Evolutionary conservation across 2,329 filamentous ascomycete genomes (phyloP), one percentile per base, ranked within the genome.

Genomic region (Aspergillus tamarii): DNA sequence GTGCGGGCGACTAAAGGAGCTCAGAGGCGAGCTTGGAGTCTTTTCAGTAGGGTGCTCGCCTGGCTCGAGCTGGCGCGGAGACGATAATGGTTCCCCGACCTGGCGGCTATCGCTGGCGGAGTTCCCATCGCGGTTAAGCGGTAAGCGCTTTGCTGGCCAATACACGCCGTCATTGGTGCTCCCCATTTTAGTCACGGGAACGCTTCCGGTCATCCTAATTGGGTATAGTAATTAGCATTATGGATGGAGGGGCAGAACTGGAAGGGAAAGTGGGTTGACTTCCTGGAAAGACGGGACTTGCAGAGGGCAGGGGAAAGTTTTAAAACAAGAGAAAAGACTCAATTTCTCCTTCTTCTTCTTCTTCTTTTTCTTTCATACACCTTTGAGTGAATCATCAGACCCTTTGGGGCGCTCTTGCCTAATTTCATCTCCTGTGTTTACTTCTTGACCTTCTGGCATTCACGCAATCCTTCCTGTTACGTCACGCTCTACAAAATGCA

Each of bases 401-500:
- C 48, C n/a, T 21, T 52, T 32, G 28, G 30, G 19, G 48, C 14
- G 48, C 48, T 52, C 48, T 52, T 52, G 28, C 48, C 23, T 6
- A 26, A 14, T 26, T 30, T 36, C 30, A 10, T 59, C 30, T 34
- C 26, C 26, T 59, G 8, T 53, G 26, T 59, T 23, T n/a, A 48
- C 48, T 46, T 52, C 59, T 32, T 45, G 39, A 19, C 19, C 45
- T 21, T 45, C 26, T 26, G 26, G 26, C 32, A 53, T 54, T 32
- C 58, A 48, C 55, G 55, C 54, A 39, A 34, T 55, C 50, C 52
- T 41, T 50, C 39, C 39, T 36, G n/a, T 55, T 57, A 16, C 59
- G 45, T 62, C 32, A 50, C 54, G 57, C 46, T 28, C 64, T 55
- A 55, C 72, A 81, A 70, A 50, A 87, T 94, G 86, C 91, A 91